Evolutionary conservation across 2,329 filamentous ascomycete genomes (phyloP).

Genomic region (Hymenoscyphus scutula): DNA sequence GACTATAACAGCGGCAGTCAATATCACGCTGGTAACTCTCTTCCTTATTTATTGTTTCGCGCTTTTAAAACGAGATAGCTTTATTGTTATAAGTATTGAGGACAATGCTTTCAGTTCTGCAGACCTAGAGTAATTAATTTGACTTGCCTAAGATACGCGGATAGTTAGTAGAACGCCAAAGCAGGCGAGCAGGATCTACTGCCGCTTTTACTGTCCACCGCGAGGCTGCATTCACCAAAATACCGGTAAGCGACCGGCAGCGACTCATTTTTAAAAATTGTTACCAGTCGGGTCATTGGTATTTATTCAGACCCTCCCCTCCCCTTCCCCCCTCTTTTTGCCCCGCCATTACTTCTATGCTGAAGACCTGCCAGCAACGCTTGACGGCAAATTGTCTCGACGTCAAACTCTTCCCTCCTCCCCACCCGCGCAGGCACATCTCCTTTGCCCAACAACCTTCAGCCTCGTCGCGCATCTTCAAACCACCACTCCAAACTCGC

Average conservation of each 20-base stretch:
- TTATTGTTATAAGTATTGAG: too few relatives aligned
- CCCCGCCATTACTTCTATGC: not conserved
- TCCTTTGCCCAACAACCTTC: not conserved
- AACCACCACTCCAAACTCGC: not conserved
- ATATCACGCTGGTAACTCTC: too few relatives aligned
- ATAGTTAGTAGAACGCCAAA: too few relatives aligned
- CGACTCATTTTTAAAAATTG: not conserved
- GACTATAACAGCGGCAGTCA: too few relatives aligned
- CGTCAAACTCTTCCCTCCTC: not conserved
- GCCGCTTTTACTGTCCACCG: too few relatives aligned
- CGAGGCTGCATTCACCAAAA: not conserved
- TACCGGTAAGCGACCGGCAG: not conserved
- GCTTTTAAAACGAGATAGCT: too few relatives aligned
- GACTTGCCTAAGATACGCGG: too few relatives aligned
- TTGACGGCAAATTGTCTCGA: not conserved
- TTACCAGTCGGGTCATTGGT: not conserved
- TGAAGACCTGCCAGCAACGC: not conserved
- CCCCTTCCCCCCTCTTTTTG: not conserved
- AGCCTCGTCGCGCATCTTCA: not conserved
- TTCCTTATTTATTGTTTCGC: too few relatives aligned
- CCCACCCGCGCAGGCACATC: not conserved
- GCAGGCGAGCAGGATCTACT: too few relatives aligned
- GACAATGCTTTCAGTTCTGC: too few relatives aligned
- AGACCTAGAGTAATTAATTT: too few relatives aligned
- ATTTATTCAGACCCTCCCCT: not conserved